Evolutionary conservation across 2,329 filamentous ascomycete species (phyloP), one percentile per base, ranked within the genome.

Genomic region (Fusarium tanahbumbuense): DNA sequence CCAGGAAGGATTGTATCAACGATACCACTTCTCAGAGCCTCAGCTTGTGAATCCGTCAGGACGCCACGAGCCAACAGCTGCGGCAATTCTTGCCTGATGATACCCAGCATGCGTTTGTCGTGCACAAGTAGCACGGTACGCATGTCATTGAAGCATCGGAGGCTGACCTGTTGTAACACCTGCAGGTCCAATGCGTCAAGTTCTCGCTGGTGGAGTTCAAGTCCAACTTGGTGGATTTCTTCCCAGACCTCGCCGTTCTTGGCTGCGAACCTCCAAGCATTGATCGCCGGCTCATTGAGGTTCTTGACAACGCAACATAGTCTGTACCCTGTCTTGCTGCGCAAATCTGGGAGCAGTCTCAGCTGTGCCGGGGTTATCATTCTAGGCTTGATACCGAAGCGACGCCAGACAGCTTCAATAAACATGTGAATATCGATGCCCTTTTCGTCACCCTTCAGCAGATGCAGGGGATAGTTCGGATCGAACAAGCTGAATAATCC

Each of bases 31-130:
- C 74, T 61, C 11, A 81, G 65, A 11, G 55, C 56, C 5, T 56
- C 40, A 2, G 70, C 78, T 58, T 82, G 78, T 1, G 15, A 52
- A 3, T 60, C 16, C 0, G 74, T 79, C 8, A 82, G 54, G 2
- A 77, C 75, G 2, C 58, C 22, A 2, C 73, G 71, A 2, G 32
- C 58, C 6, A 78, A 60, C 8, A 83, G 56, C 0, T 45, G n/a
- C 6, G 65, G 55, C 0, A 81, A 59, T 56, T 83, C 80, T 50
- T 81, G 76, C 34, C 68, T 75, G 6, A 83, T 64, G 13, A 83
- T 76, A 11, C 80, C 80, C 1, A 83, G 68, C 78, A 83, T 81
- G 5, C 81, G 78, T 62, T 83, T 83, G 67, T 83, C 81, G 59
- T 83, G 81, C 1, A 81, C 77, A 2, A 83, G 64, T 12, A 82